A percentile compares a stretch with the other conserved stretches of the same genome.
phyloP scores from a whole-genome alignment of 1,139 yeast genomes.

The Hanseniaspora uvarum region DNA sequence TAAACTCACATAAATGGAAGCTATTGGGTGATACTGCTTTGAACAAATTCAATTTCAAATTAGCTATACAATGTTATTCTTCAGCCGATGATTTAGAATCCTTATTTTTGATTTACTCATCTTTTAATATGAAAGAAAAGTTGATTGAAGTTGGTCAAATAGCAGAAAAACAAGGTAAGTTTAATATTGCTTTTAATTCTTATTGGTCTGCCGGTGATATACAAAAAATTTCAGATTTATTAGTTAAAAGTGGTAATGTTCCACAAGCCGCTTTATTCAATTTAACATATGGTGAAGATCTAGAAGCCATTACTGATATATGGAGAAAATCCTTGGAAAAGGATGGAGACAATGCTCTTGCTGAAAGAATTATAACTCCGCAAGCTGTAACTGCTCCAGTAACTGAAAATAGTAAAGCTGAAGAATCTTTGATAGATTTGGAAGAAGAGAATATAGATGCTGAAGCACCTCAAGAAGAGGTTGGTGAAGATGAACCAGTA shows the following conservation, averaged over 20 bases:
- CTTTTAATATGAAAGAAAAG: conserved; percentile 58
- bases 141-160: conserved; percentile 51
- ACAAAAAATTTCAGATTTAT: conserved; percentile 52
- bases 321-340: conserved; percentile 57
- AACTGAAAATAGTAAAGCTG: conserved; percentile 33
- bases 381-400: conserved; percentile 18
- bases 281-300: conserved; percentile 56
- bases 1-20: conserved; percentile 73
- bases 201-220: conserved; percentile 78
- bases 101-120: conserved; percentile 68
- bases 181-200: conserved; percentile 85
- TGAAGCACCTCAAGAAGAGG: conserved; percentile 20
- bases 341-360: conserved; percentile 47
- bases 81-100: conserved; percentile 77
- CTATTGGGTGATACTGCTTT: conserved; percentile 82
- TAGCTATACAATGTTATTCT: conserved; percentile 74
- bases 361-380: conserved; percentile 44
- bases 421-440: conserved; percentile 12
- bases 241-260: conserved; percentile 57
- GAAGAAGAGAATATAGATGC: conserved; percentile 21
- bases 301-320: conserved; percentile 40
- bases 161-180: conserved; percentile 64
- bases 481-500: conserved; percentile 22
- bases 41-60: conserved; percentile 61
- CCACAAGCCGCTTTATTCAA: conserved; percentile 83